Percentiles rank a stretch among this genome's conserved stretches.
phyloP scores from a whole-genome alignment of 208 protist species.

The Borovskyia barvae region DNA sequence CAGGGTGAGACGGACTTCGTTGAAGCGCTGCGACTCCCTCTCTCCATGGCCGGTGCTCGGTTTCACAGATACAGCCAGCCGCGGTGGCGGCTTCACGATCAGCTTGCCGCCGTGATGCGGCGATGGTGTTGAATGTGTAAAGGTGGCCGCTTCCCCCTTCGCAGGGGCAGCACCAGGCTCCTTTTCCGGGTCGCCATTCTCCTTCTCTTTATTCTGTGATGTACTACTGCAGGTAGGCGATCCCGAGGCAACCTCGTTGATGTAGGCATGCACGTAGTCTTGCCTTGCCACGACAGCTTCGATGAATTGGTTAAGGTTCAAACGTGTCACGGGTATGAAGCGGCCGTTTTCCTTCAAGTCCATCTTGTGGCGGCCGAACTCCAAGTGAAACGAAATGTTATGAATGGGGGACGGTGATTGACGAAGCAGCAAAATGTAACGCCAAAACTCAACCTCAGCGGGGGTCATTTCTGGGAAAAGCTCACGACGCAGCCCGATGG shows the following conservation, averaged over 20 bases:
- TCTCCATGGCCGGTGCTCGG: background rate
- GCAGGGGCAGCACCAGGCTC: background rate
- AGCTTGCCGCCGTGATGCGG: background rate
- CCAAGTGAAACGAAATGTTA: slow-evolving; percentile 26
- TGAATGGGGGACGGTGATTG: slow-evolving; percentile 16
- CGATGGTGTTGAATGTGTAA: background rate
- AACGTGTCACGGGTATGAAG: slow-evolving; percentile 26
- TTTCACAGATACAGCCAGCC: background rate
- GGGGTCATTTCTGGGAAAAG: slow-evolving; percentile 19
- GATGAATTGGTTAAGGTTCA: slow-evolving; percentile 44
- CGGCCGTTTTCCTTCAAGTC: slow-evolving; percentile 29
- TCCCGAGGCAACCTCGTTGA: slow-evolving; percentile 21
- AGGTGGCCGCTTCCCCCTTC: background rate
- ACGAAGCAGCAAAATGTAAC: slow-evolving; percentile 18
- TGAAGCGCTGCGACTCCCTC: background rate
- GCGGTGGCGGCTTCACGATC: slow-evolving; percentile 2
- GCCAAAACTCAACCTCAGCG: slow-evolving; percentile 29
- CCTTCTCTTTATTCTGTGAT: background rate
- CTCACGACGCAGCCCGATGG: slow-evolving; percentile 24
- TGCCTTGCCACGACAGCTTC: slow-evolving; percentile 18
- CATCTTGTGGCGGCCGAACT: slow-evolving; percentile 19
- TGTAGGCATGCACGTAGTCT: slow-evolving; percentile 28
- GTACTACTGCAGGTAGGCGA: slow-evolving; percentile 1
- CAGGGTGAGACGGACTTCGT: slow-evolving; percentile 12
- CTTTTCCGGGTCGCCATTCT: background rate